Evolutionary conservation across 805 yeast species (phyloP).

Genomic region (Candida tibetensis): DNA sequence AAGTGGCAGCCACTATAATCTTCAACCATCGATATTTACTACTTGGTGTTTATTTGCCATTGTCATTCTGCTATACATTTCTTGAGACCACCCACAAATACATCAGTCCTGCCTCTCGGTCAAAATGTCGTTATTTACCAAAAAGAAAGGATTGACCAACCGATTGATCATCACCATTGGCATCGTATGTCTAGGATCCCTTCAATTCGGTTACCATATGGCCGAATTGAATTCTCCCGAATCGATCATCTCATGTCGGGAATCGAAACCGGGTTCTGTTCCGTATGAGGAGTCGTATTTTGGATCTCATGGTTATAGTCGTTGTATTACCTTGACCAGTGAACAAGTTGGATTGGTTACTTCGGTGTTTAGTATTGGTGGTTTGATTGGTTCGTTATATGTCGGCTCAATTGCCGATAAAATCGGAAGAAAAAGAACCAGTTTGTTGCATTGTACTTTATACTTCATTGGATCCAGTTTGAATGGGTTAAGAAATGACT

Average conservation of each 20-base stretch:
- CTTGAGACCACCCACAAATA: too few species aligned
- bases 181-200: slow-evolving; percentile 70
- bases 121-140: too few species aligned
- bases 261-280: slow-evolving; percentile 25
- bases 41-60: too few species aligned
- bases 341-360: slow-evolving; percentile 70
- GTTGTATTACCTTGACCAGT: slow-evolving; percentile 58
- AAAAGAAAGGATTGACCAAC: slow-evolving; percentile 20
- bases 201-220: slow-evolving; percentile 94
- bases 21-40: too few species aligned
- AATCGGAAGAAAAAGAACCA: slow-evolving; percentile 60
- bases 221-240: slow-evolving; percentile 93
- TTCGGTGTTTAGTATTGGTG: slow-evolving; percentile 80
- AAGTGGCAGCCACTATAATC: too few species aligned
- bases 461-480: slow-evolving; percentile 62
- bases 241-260: slow-evolving; percentile 57
- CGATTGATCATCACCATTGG: slow-evolving; percentile 44
- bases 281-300: slow-evolving; percentile 40
- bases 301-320: slow-evolving; percentile 35
- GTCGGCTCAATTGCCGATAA: slow-evolving; percentile 64
- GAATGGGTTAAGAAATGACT: slow-evolving; percentile 50
- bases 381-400: slow-evolving; percentile 67
- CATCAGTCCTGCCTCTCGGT: too few species aligned
- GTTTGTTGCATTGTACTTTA: slow-evolving; percentile 48
- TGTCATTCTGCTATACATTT: too few species aligned